Base-by-base conservation (phyloP, 768 basidiomycete species). In the Hygrophorus pudorinus region DNA sequence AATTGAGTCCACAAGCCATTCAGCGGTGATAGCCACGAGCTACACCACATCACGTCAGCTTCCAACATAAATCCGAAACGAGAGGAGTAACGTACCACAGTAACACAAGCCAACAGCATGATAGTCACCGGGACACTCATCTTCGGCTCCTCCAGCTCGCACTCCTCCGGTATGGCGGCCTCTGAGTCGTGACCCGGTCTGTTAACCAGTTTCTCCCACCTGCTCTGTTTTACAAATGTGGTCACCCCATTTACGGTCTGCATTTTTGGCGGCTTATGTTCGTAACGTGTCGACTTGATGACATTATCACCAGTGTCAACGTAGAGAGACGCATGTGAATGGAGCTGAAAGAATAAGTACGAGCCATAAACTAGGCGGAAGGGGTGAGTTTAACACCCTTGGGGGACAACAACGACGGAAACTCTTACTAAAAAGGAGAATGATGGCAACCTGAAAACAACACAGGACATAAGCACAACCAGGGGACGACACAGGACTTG, bases 1-100 rank as follows among this genome's bases (percentile, higher is more conserved):
- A 51, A 96, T 93, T 3, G 87, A 87, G 53, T 75, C 78, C 3
- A 97, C 88, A 4, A 97, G 72, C 64, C 68, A 79, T 54, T 81
- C 79, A 6, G 79, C 77, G 17, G 79, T 81, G 8, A 81, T 55
- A 3, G 74, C 79, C 5, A 81, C 78, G 17, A 79, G 41, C 78
- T 80, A 48, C 9, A 38, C 17, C 8, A 37, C 2, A 38, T 59
- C 68, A 53, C 71, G 9, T 24, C 24, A 24, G 7, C 7, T 24
- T 7, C 24, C 24, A 7, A 24, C 7, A 42, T 24, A 14, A 45
- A 18, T 13, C 29, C 55, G 59, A 51, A 46, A 66, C 63, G 39
- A 65, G 55, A 2, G 69, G 64, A 38, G 65, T 11, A 18, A 65
- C 78, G 49, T 60, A 86, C 83, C 29, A 79, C 73, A 0, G 86